Base-by-base conservation (phyloP, 345 rosid genomes). In the Populus ilicifolia region DNA sequence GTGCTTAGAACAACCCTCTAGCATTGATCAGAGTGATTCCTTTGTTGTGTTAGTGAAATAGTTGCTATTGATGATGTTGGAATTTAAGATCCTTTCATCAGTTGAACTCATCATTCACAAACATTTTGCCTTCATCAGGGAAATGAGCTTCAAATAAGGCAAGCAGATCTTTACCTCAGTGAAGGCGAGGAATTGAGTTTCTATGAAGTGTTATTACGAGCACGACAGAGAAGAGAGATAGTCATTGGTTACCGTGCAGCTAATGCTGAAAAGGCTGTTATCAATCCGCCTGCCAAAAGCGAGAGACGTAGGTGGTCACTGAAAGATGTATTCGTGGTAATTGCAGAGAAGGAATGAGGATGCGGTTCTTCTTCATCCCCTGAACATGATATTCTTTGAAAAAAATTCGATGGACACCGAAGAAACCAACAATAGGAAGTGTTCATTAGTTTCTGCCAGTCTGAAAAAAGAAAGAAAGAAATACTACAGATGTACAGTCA, bases 171-270 rank as follows among this genome's bases (percentile, higher is more conserved):
- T 23, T 91, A 87, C 81, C 84, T 91, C 18, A 69, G 73, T 0
- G 88, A 89, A 75, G 87, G 89, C 27, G 93, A 91, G 80, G 91
- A 89, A 63, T 43, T 91, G 82, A 89, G 89, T 76, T 91, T 91
- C 87, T 89, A 84, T 46, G 92, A 89, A 77, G 66, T 91, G 66
- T 44, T 91, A 5, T 73, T 91, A 73, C 86, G 89, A 59, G 93
- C 89, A 27, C 79, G 90, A 20, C 89, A 81, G 71, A 81, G 90
- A 82, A 84, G 89, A 79, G 96, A 91, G 83, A 84, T 91, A 20
- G 84, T 87, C 67, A 87, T 91, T 25, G 96, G 96, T 35, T 89
- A 89, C 78, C 92, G 90, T 5, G 52, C 67, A 23, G 83, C 83
- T 52, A 79, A 85, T 56, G 84, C 87, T 5, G 96, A 89, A 84